These are phyloP conservation scores for Penicillium hordei DNA, from an alignment of 2,329 filamentous ascomycete genomes.

Conservation along the genomic window DNA sequence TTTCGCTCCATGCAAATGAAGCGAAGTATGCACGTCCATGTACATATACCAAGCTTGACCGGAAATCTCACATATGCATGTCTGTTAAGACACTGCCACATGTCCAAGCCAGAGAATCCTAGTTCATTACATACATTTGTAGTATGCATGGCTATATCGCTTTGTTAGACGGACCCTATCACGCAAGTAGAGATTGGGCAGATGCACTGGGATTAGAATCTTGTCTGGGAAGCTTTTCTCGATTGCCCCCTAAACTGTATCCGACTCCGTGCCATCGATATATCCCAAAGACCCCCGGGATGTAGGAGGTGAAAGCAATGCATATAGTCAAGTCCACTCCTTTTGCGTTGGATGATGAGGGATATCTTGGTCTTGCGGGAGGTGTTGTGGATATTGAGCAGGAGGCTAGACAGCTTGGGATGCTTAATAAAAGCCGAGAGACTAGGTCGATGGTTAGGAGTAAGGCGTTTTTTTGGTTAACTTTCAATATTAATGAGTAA, in stretches of 20 bases:
- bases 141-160: not conserved
- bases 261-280: constrained; percentile 1
- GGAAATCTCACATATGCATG: not conserved
- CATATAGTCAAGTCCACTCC: not conserved
- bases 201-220: constrained; percentile 2
- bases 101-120: not conserved
- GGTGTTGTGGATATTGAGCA: constrained; percentile 18
- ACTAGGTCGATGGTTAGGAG: constrained; percentile 6
- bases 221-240: not conserved
- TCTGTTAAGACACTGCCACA: not conserved
- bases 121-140: not conserved
- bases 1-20: too few species aligned
- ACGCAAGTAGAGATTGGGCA: not conserved
- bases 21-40: too few species aligned
- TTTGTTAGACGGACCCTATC: not conserved
- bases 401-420: constrained; percentile 16
- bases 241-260: not conserved
- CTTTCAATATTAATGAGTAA: not conserved
- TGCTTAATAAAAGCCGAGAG: constrained; percentile 8
- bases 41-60: not conserved
- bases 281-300: not conserved
- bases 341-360: constrained; percentile 26
- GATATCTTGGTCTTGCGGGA: constrained; percentile 20
- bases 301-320: not conserved
- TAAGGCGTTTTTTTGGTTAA: not conserved